These are phyloP conservation scores for Sugiyamaella paludigena DNA, from an alignment of 1,139 yeast genomes.

Conservation along the genomic window DNA sequence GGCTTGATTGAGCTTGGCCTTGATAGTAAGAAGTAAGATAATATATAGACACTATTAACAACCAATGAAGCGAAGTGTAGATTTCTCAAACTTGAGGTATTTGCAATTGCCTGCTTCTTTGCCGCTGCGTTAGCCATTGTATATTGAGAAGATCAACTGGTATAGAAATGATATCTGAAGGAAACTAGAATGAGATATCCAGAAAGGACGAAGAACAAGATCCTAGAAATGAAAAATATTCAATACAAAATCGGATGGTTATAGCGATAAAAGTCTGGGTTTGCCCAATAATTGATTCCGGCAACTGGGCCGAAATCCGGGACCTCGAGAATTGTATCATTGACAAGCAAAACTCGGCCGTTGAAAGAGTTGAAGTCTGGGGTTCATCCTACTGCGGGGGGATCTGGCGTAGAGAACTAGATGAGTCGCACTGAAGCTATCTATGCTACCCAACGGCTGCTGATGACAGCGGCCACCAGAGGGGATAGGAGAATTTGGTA, in stretches of 20 bases:
- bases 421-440: background rate
- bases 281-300: too few species aligned
- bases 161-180: background rate
- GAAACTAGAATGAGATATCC: background rate
- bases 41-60: constrained; percentile 45
- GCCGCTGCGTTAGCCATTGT: constrained; percentile 62
- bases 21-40: constrained; percentile 44
- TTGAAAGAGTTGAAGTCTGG: too few species aligned
- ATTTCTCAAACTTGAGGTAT: constrained; percentile 52
- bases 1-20: constrained; percentile 57
- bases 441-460: background rate
- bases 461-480: background rate
- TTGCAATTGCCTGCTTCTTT: constrained; percentile 66
- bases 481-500: too few species aligned
- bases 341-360: too few species aligned
- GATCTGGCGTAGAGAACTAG: too few species aligned
- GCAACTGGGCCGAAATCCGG: too few species aligned
- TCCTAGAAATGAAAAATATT: background rate
- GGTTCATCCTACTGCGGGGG: too few species aligned
- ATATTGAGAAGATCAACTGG: background rate
- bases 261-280: too few species aligned
- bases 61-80: constrained; percentile 51
- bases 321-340: too few species aligned
- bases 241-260: too few species aligned
- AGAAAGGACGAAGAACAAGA: background rate